Base-by-base conservation (phyloP, 805 yeast species). In the Candida multigemmis region DNA sequence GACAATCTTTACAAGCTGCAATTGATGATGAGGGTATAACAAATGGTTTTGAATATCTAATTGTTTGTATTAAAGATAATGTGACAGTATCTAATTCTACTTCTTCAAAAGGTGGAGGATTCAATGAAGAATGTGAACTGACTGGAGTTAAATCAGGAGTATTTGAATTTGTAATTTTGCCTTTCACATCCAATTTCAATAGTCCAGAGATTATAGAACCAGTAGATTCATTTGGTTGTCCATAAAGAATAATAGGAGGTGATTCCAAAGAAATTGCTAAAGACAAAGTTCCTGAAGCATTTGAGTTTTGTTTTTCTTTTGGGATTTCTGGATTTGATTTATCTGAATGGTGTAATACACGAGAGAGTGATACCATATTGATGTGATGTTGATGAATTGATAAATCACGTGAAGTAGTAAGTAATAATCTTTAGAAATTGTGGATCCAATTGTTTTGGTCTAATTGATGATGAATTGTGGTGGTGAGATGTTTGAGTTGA, bases 121-220 rank as follows among this genome's bases (percentile, higher is more conserved):
- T 26, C 8, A 43, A 28, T n/a, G 34, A 21, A 7, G 30, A 12
- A 15, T 29, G 21, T 7, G 40, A 22, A 5, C 50, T 34, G 7
- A 34, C 37, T 14, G 37, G 30, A 13, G 27, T 20, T 1, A 51
- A 26, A 8, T 48, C 46, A n/a, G 45, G 32, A 18, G 42, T 24
- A 10, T 19, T 16, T 8, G 21, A 14, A 12, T 24, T 16, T 7
- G 24, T 15, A 7, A 9, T 16, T 20, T 24, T 26, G 10, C 13
- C 26, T 16, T 26, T 23, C 24, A 50, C 41, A 4, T 51, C 51
- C 10, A 91, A 54, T 19, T 68, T 67, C 25, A 91, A 55, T 7
- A 84, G 60, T 0, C 99, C 99, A 18, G 86, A 74, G 18, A 91
- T 57, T 14, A 89, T 65, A 4, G 94, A 80, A 1, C 99, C 98